A percentile compares a stretch with the other conserved stretches of the same genome.
Evolutionary conservation across 805 yeast genomes (phyloP).

Genomic region (Sugiyamaella mastotermitis): DNA sequence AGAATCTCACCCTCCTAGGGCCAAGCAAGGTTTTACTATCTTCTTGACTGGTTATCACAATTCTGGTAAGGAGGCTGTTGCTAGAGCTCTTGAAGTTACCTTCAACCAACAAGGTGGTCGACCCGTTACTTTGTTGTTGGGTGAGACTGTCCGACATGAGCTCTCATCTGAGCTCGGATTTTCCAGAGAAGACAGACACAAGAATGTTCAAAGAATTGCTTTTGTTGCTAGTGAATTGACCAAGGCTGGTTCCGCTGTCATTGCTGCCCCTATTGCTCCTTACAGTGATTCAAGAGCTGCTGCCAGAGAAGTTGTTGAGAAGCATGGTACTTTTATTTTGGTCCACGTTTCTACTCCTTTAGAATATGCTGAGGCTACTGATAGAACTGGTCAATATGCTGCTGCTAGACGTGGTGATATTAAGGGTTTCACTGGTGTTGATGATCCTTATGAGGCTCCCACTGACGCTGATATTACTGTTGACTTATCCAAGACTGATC

Average conservation of each 20-base stretch:
- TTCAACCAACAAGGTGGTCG: slow-evolving; percentile 89
- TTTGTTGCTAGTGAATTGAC: slow-evolving; percentile 70
- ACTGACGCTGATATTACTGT: slow-evolving; percentile 53
- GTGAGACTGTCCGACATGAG: slow-evolving; percentile 37
- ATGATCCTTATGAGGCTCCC: slow-evolving; percentile 43
- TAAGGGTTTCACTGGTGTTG: slow-evolving; percentile 42
- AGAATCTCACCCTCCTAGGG: slow-evolving; percentile 89
- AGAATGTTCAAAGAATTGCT: slow-evolving; percentile 43
- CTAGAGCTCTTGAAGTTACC: slow-evolving; percentile 82
- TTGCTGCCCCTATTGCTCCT: slow-evolving; percentile 53
- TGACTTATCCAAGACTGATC: slow-evolving; percentile 47
- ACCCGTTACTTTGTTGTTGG: slow-evolving; percentile 56
- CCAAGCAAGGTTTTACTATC: slow-evolving; percentile 79
- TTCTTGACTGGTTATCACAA: slow-evolving; percentile 55
- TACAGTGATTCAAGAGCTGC: slow-evolving; percentile 37
- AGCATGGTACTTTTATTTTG: slow-evolving; percentile 45
- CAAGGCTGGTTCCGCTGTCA: slow-evolving; percentile 89
- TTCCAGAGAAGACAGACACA: slow-evolving; percentile 34
- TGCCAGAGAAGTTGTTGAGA: slow-evolving; percentile 40
- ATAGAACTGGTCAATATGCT: slow-evolving; percentile 45
- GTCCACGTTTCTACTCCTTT: slow-evolving; percentile 48
- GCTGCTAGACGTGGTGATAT: slow-evolving; percentile 43
- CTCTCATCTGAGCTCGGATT: slow-evolving; percentile 38
- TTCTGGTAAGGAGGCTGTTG: slow-evolving; percentile 57
- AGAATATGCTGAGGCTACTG: slow-evolving; percentile 40